Evolutionary conservation across 116 monocot species (phyloP), one percentile per base, ranked within the genome.

Genomic region (Trichopus zeylanicus): DNA sequence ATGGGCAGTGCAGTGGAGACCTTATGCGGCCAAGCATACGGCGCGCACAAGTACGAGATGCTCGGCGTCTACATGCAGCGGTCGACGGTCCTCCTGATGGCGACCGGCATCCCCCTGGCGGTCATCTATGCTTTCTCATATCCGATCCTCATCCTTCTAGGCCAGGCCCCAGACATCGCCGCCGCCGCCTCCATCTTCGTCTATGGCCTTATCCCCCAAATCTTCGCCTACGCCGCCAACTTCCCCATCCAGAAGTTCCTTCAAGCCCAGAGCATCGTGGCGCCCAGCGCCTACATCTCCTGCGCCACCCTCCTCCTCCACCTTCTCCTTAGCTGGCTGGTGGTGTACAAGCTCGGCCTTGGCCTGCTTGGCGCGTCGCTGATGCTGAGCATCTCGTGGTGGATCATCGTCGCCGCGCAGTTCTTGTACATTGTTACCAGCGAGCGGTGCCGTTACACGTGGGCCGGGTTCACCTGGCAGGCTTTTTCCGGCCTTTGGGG

Each of bases 181-280:
- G 53, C 48, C 7, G 76, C 81, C n/a, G 88, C n/a, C n/a, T n/a
- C n/a, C n/a, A n/a, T n/a, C n/a, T n/a, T n/a, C n/a, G n/a, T n/a
- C n/a, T n/a, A n/a, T 67, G 93, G 93, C 0, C 79, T 93, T 21
- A 93, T 93, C 71, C 93, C 93, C 1, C 93, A 93, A 49, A 81
- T 93, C 53, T 93, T 93, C 64, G 93, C 93, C 20, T 93, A 93
- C 72, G 85, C 93, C 88, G 84, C n/a, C n/a, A n/a, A n/a, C n/a
- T n/a, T n/a, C n/a, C n/a, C n/a, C n/a, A n/a, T n/a, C n/a, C n/a
- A n/a, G 62, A 93, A 88, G 61, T 93, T 85, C 56, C 51, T 93
- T 31, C 92, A 92, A 54, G 83, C 87, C 6, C 92, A 92, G 63
- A 92, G 87, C 63, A 79, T 91, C 38, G 79, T 91, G 9, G 71